Base-by-base conservation (phyloP, 306 rosid genomes). In the Begonia masoniana region DNA sequence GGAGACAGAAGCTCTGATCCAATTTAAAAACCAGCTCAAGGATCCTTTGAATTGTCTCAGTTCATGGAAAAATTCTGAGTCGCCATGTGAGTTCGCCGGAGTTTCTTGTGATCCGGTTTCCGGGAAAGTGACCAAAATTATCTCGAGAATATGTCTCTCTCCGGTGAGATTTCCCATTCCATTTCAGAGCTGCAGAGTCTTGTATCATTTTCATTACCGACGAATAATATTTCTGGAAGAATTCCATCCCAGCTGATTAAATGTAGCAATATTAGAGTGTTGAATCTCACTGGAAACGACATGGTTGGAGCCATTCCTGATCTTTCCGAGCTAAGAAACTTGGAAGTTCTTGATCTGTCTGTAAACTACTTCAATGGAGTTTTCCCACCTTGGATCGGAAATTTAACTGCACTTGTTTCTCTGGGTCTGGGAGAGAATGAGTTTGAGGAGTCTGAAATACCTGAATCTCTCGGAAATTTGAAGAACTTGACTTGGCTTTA, bases 371-470 rank as follows among this genome's bases (percentile, higher is more conserved):
- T 86, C 16, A 63, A 79, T 6, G 88, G 78, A 1, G 48, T 50
- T 12, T 71, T 83, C 49, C 99, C 99, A 1, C 16, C 68, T 54
- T 92, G 96, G 99, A 67, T 86, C 12, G 96, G 85, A 62, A 83
- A 77, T 62, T 55, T 92, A 50, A 77, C 78, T 3, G 70, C 68
- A 39, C 47, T 92, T 42, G 36, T 61, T 47, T 45, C 62, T 10
- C 71, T 92, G 11, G 88, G 82, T 14, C 84, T 92, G 1, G 99
- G 96, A 7, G 74, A 13, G 14, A 92, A 92, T 75, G 60, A 58
- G 0, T 86, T 48, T 50, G 62, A 53, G 43, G 75, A 69, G 46
- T 65, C 79, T 41, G 73, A 71, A 43, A 68, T 92, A 53, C 96
- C 96, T 2, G 73, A 68, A 56, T 69, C 63, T 41, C 63, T 92